Evolutionary conservation across 768 basidiomycete species (phyloP).

Genomic region (Mycena belliarum): DNA sequence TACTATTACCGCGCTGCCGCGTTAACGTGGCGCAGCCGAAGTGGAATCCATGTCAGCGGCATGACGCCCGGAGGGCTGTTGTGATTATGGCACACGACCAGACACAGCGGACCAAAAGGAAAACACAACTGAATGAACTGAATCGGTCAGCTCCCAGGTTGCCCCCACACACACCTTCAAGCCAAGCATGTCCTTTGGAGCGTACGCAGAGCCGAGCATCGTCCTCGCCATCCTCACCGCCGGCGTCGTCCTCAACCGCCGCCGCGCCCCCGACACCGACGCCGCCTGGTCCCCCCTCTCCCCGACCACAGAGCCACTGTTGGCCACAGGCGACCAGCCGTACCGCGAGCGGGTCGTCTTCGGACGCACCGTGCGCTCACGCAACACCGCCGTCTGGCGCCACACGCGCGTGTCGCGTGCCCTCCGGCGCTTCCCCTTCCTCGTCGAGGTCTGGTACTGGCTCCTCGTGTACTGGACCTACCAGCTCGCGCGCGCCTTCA

Average conservation of each 20-base stretch:
- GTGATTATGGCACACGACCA: too few relatives aligned
- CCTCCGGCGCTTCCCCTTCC: conserved; percentile 21
- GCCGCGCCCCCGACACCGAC: conserved; percentile 7
- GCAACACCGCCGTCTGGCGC: conserved; percentile 22
- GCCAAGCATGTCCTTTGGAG: conserved; percentile 20
- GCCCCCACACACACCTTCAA: too few relatives aligned
- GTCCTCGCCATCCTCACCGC: conserved; percentile 19
- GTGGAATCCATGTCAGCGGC: too few relatives aligned
- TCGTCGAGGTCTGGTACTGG: conserved; percentile 24
- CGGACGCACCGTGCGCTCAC: conserved; percentile 15
- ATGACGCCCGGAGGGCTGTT: too few relatives aligned
- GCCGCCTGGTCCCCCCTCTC: conserved; percentile 15
- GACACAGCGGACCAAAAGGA: too few relatives aligned
- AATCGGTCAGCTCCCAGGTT: too few relatives aligned
- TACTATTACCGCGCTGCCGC: too few relatives aligned
- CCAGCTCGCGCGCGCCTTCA: conserved; percentile 21
- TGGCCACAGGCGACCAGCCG: conserved; percentile 8
- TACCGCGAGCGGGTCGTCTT: conserved; percentile 15
- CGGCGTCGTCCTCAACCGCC: conserved; percentile 22
- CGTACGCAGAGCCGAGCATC: conserved; percentile 18
- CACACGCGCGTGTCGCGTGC: conserved; percentile 14
- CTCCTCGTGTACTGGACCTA: conserved; percentile 22
- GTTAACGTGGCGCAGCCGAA: too few relatives aligned
- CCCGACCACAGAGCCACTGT: conserved; percentile 16
- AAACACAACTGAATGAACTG: too few relatives aligned